These are phyloP conservation scores for Tremellales sp. DNA, from an alignment of 1,284 basidiomycete species.

Conservation along the genomic window DNA sequence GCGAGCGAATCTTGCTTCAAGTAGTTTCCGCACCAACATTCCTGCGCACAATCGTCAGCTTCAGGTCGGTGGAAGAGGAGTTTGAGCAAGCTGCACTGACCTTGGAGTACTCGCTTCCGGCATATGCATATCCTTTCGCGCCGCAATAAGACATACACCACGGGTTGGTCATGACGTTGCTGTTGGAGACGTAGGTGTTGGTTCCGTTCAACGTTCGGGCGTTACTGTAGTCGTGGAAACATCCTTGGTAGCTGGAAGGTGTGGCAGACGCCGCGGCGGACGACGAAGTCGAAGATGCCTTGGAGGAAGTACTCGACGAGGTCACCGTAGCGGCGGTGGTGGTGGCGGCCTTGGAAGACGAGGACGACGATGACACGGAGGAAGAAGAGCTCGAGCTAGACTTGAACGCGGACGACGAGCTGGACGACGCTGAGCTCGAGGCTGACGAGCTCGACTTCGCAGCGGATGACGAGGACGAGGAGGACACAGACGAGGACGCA, in stretches of 20 bases:
- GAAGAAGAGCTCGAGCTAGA: too few species aligned
- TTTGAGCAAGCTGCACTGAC: not conserved
- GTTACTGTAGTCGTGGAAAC: not conserved
- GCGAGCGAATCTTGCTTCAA: slow-evolving; percentile 1
- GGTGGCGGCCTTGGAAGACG: not conserved
- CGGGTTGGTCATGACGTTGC: slow-evolving; percentile 5
- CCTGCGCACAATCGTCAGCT: slow-evolving; percentile 1
- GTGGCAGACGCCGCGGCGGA: not conserved
- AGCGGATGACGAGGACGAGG: not conserved
- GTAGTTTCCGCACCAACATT: slow-evolving; percentile 21
- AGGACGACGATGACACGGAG: not conserved
- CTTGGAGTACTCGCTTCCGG: slow-evolving; percentile 11
- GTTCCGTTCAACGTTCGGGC: not conserved
- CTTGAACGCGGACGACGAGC: not conserved
- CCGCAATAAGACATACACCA: slow-evolving; percentile 10
- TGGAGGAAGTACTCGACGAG: too few species aligned
- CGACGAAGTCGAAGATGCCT: too few species aligned
- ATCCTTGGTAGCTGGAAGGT: not conserved
- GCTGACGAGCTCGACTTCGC: not conserved
- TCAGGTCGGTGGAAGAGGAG: not conserved
- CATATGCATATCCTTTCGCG: slow-evolving; percentile 12
- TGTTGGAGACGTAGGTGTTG: not conserved
- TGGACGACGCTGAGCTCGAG: not conserved
- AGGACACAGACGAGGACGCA: not conserved
- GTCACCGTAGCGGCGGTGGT: not conserved